Percentiles rank a stretch among this genome's conserved stretches.
Evolutionary conservation across 202 grass and related monocot genomes (phyloP).

Genomic region (Panicum hallii): DNA sequence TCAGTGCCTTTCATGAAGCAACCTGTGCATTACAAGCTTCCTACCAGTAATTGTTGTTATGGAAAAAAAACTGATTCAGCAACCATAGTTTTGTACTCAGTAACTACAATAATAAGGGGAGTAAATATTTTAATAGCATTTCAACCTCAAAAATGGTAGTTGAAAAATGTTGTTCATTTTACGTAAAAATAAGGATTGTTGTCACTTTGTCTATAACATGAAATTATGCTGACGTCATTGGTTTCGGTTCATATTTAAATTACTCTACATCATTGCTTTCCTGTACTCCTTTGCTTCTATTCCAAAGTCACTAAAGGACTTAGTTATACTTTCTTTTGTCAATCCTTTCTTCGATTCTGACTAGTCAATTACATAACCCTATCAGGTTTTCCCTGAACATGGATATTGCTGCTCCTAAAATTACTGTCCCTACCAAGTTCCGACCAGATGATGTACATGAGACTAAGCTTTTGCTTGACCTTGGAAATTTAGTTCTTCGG

Average conservation of each 20-base stretch:
- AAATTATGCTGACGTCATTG: constrained; percentile 15
- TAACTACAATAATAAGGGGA: constrained; percentile 39
- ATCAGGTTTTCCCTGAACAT: constrained; percentile 93
- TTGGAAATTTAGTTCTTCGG: constrained; percentile 90
- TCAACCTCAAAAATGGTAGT: constrained; percentile 33
- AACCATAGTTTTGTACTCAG: constrained; percentile 1
- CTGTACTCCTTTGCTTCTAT: constrained; percentile 13
- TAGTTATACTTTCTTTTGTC: constrained; percentile 29
- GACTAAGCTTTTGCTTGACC: constrained; percentile 92
- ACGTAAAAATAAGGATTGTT: constrained; percentile 3
- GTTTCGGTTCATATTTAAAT: constrained; percentile 26
- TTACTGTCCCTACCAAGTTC: constrained; percentile 91
- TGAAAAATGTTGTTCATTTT: neutral
- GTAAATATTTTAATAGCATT: constrained; percentile 36
- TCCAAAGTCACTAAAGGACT: constrained; percentile 27
- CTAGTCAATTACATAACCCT: constrained; percentile 29
- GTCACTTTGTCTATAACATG: constrained; percentile 13
- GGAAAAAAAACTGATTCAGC: neutral
- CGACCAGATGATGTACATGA: constrained; percentile 83
- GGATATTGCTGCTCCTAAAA: constrained; percentile 98
- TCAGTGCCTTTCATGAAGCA: neutral
- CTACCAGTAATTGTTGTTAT: neutral
- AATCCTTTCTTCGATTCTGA: constrained; percentile 14
- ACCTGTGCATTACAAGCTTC: constrained; percentile 4
- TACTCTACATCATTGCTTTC: constrained; percentile 4